Base-by-base conservation (phyloP, 2,329 filamentous ascomycete genomes). In the Ophiocordyceps unilateralis region DNA sequence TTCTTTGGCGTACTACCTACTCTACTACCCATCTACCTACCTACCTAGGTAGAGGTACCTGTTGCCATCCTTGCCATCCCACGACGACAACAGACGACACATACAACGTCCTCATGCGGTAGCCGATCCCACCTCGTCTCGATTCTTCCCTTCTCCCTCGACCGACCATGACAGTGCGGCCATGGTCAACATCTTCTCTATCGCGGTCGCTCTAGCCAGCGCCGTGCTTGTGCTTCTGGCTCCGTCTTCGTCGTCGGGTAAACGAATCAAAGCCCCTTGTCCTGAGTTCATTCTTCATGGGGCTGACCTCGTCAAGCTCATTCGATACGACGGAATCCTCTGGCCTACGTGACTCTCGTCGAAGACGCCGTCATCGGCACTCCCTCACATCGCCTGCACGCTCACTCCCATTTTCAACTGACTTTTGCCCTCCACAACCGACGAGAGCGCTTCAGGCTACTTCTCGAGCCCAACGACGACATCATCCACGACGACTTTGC, bases 381-480 rank as follows among this genome's bases (percentile, higher is more conserved):
- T 1, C 78, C 81, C 15, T 83, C 81, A 39, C 77, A 85, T 57
- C 78, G 81, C 46, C 76, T 94, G 40, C 80, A 91, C 56, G 79
- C 87, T 41, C 68, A 83, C 44, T 89, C 87, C 14, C 67, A 76
- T 20, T 98, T 98, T 60, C 84, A 94, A 53, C 66, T 98, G 47
- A 79, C 76, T 24, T 95, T 98, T 58, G 69, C 76, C 45, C 65
- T 94, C 30, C 77, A 83, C 54, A 66, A 74, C 46, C 69, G 73
- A 43, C 65, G 72, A 46, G 73, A 87, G 49, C 74, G 77, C 50
- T 69, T 96, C 53, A 84, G 86, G 50, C 72, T 98, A 42, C 72
- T 75, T 44, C 72, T 98, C 41, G 79, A 91, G 57, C 91, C 91
- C 4, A 96, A 96, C 58, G 77, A 93, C 64, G 85, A 96, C 61